These are phyloP conservation scores for maize (Zea mays) DNA, from an alignment of 176 grass and related monocot genomes.

Conservation along the genomic window Zm-B73-REFERENCE-NAM-5.0 NC_050102.1:177328001-177328500, in stretches of 20 bases:
- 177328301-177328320: neutral
- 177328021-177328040: too few species aligned
- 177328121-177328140: neutral
- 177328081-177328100: too few species aligned
- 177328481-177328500: too few species aligned
- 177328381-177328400: neutral
- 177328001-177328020: too few species aligned
- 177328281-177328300: neutral
- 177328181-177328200: neutral
- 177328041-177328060: too few species aligned
- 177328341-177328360: neutral
- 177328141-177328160: neutral
- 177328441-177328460: neutral
- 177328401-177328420: neutral
- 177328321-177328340: neutral
- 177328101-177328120: too few species aligned
- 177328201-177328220: neutral
- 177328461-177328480: neutral
- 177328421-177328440: neutral
- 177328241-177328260: neutral
- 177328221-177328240: too few species aligned
- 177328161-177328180: neutral
- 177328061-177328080: too few species aligned
- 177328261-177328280: neutral
- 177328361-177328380: neutral